Evolutionary conservation across 805 yeast genomes (phyloP), one percentile per base, ranked within the genome.

Genomic region (Saturnispora besseyi): DNA sequence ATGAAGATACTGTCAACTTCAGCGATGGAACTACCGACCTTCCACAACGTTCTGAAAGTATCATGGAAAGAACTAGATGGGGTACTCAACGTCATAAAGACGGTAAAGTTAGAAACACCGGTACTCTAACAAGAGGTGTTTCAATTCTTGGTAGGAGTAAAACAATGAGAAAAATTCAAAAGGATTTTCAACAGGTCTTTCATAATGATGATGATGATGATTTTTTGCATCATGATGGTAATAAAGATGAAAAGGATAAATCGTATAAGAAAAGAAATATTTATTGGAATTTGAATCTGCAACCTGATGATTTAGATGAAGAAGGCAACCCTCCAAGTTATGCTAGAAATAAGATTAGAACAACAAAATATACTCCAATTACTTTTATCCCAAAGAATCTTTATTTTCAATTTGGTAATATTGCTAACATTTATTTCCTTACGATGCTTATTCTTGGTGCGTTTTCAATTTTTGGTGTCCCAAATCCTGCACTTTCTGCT

Each of bases 311-410:
- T 63, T 45, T 78, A 21, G 82, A 81, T 52, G 61, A 57, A 26
- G 80, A 79, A 60, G 75, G 81, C 1, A 82, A 84, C 12, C 74
- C 76, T 34, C 71, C 73, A 0, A 62, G 66, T n/a, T 91, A 85
- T 62, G 81, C 95, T 10, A 76, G 96, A 59, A 91, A 91, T 71
- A 90, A 93, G 65, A 87, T 93, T 57, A 80, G 97, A 70, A 89
- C 98, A 0, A 88, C 99, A 2, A 91, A 88, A 69, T 91, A 91
- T 66, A 91, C 97, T 2, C 96, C 98, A 5, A 62, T 93, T 43
- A 73, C 88, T 8, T 91, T 91, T 61, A 56, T 93, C 30, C 98
- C 98, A 3, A 89, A 89, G 64, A 89, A 91, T 67, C 65, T 91
- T 44, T 65, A 69, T 43, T 75, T 77, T 55, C 98, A 93, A 69